Evolutionary conservation across 108 stramenopile genomes (phyloP).

Genomic region (Thalassiosira profunda): DNA sequence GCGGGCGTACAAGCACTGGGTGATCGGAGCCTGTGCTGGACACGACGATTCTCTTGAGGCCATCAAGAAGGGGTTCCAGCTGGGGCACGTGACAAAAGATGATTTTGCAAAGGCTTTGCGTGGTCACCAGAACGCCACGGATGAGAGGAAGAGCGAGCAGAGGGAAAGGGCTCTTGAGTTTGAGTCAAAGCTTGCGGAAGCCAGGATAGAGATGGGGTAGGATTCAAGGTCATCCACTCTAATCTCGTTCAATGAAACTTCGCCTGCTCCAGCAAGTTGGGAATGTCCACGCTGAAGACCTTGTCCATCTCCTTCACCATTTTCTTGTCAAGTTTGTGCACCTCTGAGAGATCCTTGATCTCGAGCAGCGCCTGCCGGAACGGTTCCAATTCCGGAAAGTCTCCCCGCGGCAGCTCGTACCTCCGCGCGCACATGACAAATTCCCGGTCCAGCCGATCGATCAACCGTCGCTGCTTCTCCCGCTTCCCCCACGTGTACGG

Average conservation of each 20-base stretch:
- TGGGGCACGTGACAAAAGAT: conserved; percentile 2
- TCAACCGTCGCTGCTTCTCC: conserved; percentile 97
- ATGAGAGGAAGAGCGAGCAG: conserved; percentile 2
- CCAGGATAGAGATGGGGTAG: not conserved
- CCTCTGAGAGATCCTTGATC: conserved; percentile 94
- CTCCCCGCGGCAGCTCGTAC: conserved; percentile 93
- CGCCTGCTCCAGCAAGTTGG: conserved; percentile 83
- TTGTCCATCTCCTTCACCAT: conserved; percentile 90
- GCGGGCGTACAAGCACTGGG: not conserved
- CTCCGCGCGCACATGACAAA: conserved; percentile 94
- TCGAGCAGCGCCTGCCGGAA: conserved; percentile 86
- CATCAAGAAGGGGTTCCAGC: not conserved
- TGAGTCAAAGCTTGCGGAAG: conserved; percentile 48
- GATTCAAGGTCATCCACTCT: not conserved
- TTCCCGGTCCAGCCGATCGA: conserved; percentile 92
- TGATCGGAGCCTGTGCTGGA: conserved; percentile 11
- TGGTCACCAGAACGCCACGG: conserved; percentile 4
- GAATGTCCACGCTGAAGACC: conserved; percentile 90
- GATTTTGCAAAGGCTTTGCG: conserved; percentile 2
- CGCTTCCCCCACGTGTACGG: conserved; percentile 96
- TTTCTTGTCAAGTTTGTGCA: conserved; percentile 96
- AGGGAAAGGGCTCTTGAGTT: conserved; percentile 1
- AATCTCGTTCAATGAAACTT: not conserved
- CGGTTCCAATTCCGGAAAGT: conserved; percentile 83
- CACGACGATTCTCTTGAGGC: conserved; percentile 2